Conservation (phyloP, 129 eudicot species). For the Smallanthus sonchifolius region DNA sequence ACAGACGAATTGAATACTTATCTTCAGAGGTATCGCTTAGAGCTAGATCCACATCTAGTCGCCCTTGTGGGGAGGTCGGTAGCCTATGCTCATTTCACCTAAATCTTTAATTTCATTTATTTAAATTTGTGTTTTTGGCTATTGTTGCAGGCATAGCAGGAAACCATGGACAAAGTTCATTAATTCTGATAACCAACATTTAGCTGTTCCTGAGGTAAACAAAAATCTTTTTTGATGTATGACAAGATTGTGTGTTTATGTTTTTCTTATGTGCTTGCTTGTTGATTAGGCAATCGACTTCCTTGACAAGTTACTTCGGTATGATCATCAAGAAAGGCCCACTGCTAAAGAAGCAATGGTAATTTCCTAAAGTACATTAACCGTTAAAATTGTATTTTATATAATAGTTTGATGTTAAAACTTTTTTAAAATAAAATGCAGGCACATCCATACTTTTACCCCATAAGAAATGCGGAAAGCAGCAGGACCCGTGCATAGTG, state of each 20-base stretch:
- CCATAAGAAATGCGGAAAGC: conserved; percentile 81
- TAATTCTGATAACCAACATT: conserved; percentile 76
- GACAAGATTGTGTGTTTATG: not conserved
- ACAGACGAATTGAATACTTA: conserved; percentile 78
- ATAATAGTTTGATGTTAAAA: not conserved
- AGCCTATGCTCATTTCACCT: not conserved
- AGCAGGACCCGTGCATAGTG: conserved; percentile 69
- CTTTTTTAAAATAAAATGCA: conserved; percentile 12
- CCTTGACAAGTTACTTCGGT: conserved; percentile 81
- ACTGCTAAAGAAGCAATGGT: conserved; percentile 98
- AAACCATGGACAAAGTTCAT: conserved; percentile 81
- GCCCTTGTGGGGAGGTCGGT: conserved; percentile 88
- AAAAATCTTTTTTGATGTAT: not conserved
- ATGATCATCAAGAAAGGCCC: conserved; percentile 94
- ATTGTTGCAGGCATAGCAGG: conserved; percentile 61
- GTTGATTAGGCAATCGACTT: conserved; percentile 73
- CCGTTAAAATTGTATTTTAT: not conserved
- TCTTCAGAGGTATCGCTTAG: conserved; percentile 69
- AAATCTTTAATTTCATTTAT: not conserved
- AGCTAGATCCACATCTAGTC: conserved; percentile 78
- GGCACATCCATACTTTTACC: conserved; percentile 89
- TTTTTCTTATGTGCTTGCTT: not conserved
- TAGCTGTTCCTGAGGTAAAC: conserved; percentile 87
- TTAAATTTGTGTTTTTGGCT: not conserved
- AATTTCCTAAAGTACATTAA: not conserved